Evolutionary conservation across 2,329 filamentous ascomycete species (phyloP), one percentile per base, ranked within the genome.

Genomic region (Aspergillus novoparasiticus): DNA sequence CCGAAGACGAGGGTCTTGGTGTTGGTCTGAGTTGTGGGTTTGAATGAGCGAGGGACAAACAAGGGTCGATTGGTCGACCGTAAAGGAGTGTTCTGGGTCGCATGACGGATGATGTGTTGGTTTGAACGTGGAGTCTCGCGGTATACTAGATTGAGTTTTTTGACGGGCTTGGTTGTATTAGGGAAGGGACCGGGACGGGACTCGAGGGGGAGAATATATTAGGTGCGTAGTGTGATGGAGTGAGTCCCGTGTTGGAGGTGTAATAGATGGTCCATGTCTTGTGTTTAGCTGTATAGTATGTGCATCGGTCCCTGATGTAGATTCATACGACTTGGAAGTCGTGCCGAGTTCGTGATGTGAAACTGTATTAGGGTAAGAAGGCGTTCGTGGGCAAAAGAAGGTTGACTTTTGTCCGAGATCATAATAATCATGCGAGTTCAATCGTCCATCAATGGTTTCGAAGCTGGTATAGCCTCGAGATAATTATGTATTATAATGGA

Each of bases 391-490:
- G 58, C 48, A 26, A 51, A 53, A 48, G 34, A 32, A 48, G 56
- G 28, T 28, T 45, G 41, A 54, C 36, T 51, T 50, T 19, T 21
- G 28, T 34, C 43, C 19, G 53, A 55, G 41, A 45, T 63, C 61
- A 57, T 63, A 63, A 60, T 53, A 53, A 60, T 63, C 61, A 46
- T 63, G 39, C 32, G 56, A 55, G 32, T 50, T 5, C 43, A 45
- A 51, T 50, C 34, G 58, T 63, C 61, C 57, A 51, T 60, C 34
- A 45, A 28, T 23, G 45, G 21, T 45, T 41, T 53, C 46, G 36
- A 23, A 34, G 45, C n/a, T 21, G 28, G 34, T 12, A 36, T 51
- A 28, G 11, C 11, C 43, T 23, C 34, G 26, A 60, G 53, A 64
- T 59, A 30, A 59, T 58, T 60, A 54, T 59, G 39, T 62, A 50